These are phyloP conservation scores for Candida ponderosae DNA, from an alignment of 805 yeast genomes.

Conservation along the genomic window DNA sequence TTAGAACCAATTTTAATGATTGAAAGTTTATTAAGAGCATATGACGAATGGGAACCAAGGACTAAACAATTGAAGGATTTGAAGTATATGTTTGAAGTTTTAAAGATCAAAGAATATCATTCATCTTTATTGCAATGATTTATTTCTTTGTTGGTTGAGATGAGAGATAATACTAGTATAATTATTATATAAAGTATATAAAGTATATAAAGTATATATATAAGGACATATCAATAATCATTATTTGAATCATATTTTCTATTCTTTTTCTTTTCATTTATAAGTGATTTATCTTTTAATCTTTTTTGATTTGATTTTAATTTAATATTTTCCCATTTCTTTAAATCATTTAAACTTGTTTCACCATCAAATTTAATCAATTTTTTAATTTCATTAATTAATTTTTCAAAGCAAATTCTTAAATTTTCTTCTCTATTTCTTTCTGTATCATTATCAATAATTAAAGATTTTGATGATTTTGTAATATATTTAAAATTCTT, in stretches of 20 bases:
- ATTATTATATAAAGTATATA: too few species aligned
- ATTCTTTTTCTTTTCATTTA: constrained; percentile 29
- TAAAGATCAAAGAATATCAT: constrained; percentile 17
- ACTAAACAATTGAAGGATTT: constrained; percentile 10
- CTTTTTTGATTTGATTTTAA: constrained; percentile 26
- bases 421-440: constrained; percentile 54
- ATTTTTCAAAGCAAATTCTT: constrained; percentile 51
- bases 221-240: not conserved
- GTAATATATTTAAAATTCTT: constrained; percentile 45
- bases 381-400: constrained; percentile 42
- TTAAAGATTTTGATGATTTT: constrained; percentile 35
- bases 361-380: constrained; percentile 41
- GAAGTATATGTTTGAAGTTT: constrained; percentile 18
- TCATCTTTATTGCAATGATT: constrained; percentile 1
- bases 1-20: not conserved
- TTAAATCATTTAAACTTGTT: constrained; percentile 32
- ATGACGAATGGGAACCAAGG: constrained; percentile 12
- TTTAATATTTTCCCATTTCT: constrained; percentile 41
- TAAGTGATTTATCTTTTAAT: constrained; percentile 26
- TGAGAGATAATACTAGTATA: too few species aligned
- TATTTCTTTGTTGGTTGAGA: not conserved
- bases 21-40: constrained; percentile 4
- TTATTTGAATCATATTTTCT: constrained; percentile 5
- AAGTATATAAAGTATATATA: not conserved
- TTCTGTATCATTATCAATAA: constrained; percentile 52